Evolutionary conservation across 2,329 filamentous ascomycete genomes (phyloP).

Genomic region (Ceratocystis albifundus): DNA sequence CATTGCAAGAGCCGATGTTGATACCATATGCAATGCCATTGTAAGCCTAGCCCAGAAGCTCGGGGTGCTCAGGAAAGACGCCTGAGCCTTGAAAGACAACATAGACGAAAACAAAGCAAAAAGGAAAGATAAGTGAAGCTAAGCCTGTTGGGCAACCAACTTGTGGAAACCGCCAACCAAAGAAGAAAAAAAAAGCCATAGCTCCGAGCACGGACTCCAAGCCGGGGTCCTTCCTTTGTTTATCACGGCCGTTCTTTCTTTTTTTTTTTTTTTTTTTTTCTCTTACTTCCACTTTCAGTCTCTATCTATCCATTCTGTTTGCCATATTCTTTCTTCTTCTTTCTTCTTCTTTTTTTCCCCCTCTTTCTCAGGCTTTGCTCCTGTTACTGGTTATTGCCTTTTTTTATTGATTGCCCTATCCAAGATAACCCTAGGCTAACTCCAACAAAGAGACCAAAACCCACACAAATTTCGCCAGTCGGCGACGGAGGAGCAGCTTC

Average conservation of each 20-base stretch:
- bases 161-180: background rate
- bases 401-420: background rate
- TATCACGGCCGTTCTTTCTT: background rate
- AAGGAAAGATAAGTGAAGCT: background rate
- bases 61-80: slow-evolving; percentile 11
- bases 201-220: slow-evolving; percentile 7
- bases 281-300: background rate
- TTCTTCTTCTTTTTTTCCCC: slow-evolving; percentile 1
- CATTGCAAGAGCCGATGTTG: slow-evolving; percentile 55
- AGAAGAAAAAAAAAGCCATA: slow-evolving; percentile 1
- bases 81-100: background rate
- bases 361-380: background rate
- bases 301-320: background rate
- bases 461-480: background rate
- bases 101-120: background rate
- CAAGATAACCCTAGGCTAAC: background rate
- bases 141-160: background rate
- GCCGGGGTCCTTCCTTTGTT: background rate
- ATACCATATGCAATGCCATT: slow-evolving; percentile 42
- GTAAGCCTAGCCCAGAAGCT: slow-evolving; percentile 36
- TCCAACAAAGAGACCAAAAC: background rate
- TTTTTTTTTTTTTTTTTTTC: slow-evolving; percentile 4
- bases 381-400: background rate
- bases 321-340: no score
- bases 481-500: background rate